Base-by-base conservation (phyloP, 371 early-diverging fungal species). In the Mucor circinelloides region DNA sequence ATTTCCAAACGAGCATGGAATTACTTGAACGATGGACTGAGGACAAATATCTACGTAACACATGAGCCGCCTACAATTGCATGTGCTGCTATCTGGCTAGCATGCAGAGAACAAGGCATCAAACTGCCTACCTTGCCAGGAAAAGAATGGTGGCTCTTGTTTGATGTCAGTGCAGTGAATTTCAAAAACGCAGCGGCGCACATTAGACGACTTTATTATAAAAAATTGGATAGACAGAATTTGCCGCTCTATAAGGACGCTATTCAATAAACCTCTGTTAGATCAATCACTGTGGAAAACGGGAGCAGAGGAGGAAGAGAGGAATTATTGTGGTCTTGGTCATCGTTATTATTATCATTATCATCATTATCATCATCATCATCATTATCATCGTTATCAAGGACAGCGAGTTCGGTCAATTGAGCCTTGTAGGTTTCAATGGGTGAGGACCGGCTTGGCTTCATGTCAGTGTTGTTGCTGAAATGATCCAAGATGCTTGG, bases 1-100 rank as follows among this genome's bases (percentile, higher is more conserved):
- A 75, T 98, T 2, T 85, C 92, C 1, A 94, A 94, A 62, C 77
- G 82, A 21, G 95, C 97, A 23, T 65, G 96, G 96, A 93, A 93
- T 65, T 95, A 90, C 73, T 68, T 96, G 58, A 96, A 97, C 74
- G 97, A 97, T 66, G 83, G 95, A 23, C 67, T 93, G 70, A 82
- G 94, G 32, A 96, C 97, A 5, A 87, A 77, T 25, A 80, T 95
- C 0, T 93, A 91, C 68, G 93, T 92, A 9, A 90, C 89, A 46
- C 95, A 93, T 69, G 93, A 97, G 63, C 95, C 96, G 0, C 87
- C 89, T 21, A 88, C 91, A 0, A 93, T 98, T 73, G 97, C 99
- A 0, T 93, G 93, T 67, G 94, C 95, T 3, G 92, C 89, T 0
- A 93, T 98, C n/a, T 92, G 84, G 80, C 75, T 97, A 38, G 93